phyloP scores from a whole-genome alignment of 1,284 basidiomycete genomes.

The Ganoderma resinaceum region DNA sequence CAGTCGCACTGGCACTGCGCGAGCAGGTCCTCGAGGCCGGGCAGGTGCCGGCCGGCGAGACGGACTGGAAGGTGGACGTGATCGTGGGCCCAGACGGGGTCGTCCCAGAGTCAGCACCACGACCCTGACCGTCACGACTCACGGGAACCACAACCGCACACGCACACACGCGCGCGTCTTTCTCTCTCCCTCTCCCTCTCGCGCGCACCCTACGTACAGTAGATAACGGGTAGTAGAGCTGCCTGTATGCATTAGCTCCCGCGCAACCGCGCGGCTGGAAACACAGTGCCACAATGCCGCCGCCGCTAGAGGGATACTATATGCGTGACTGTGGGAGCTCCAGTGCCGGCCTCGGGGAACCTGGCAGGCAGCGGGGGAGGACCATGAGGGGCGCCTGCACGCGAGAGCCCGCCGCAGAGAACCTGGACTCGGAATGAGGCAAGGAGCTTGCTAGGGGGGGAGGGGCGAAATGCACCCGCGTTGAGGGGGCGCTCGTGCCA shows the following conservation, averaged over 20 bases:
- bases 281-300: background rate
- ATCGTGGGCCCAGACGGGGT: constrained; percentile 63
- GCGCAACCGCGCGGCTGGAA: background rate
- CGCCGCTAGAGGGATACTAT: background rate
- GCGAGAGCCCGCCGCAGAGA: background rate
- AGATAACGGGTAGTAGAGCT: background rate
- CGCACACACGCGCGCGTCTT: background rate
- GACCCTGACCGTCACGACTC: background rate
- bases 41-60: constrained; percentile 60
- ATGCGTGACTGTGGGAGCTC: background rate
- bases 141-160: no score
- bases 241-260: background rate
- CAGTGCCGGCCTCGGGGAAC: background rate
- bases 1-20: constrained; percentile 70
- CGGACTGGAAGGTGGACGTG: constrained; percentile 75
- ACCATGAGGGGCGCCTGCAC: background rate
- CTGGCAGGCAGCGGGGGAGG: background rate
- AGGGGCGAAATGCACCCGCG: background rate
- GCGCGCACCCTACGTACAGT: background rate
- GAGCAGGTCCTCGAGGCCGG: constrained; percentile 68
- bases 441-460: background rate
- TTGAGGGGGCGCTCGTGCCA: background rate
- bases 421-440: no score
- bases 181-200: background rate
- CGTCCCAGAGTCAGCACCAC: constrained; percentile 28